phyloP scores from a whole-genome alignment of 2,329 filamentous ascomycete species.

The Hypoxylon sp. region DNA sequence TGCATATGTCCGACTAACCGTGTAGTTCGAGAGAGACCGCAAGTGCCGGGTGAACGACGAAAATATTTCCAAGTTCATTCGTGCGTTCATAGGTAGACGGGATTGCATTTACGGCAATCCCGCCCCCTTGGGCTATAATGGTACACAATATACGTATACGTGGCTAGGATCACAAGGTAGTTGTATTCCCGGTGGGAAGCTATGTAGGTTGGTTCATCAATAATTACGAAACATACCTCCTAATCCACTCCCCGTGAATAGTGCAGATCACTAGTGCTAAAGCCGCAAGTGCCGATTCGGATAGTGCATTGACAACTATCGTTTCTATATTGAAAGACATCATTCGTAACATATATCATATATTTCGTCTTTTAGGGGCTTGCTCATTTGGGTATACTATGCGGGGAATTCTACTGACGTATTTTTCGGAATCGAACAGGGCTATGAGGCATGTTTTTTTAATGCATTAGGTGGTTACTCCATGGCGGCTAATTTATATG shows the following conservation, averaged over 20 bases:
- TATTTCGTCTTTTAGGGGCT: slow-evolving; percentile 3
- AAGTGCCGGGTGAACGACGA: not conserved
- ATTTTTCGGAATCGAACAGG: slow-evolving; percentile 19
- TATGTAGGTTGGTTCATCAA: slow-evolving; percentile 1
- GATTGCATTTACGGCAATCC: not conserved
- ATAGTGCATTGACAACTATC: slow-evolving; percentile 4
- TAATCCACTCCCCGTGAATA: not conserved
- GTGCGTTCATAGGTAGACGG: not conserved
- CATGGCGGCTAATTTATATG: slow-evolving; percentile 42
- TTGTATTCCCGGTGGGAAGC: slow-evolving; percentile 8
- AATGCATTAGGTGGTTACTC: slow-evolving; percentile 31
- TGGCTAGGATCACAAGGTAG: slow-evolving; percentile 2
- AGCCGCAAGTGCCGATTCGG: slow-evolving; percentile 16
- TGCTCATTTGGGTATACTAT: slow-evolving; percentile 23
- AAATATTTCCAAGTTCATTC: not conserved
- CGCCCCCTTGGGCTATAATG: slow-evolving; percentile 1
- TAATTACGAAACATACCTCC: slow-evolving; percentile 11
- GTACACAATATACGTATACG: not conserved
- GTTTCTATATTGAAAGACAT: slow-evolving; percentile 16
- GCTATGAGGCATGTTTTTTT: slow-evolving; percentile 15
- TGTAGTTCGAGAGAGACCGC: not conserved
- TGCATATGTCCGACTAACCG: not conserved
- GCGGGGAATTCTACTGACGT: slow-evolving; percentile 16
- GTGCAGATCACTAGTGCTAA: not conserved
- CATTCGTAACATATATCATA: slow-evolving; percentile 5